phyloP scores from a whole-genome alignment of 148 eudicot species.

The Spergularia marina region DNA sequence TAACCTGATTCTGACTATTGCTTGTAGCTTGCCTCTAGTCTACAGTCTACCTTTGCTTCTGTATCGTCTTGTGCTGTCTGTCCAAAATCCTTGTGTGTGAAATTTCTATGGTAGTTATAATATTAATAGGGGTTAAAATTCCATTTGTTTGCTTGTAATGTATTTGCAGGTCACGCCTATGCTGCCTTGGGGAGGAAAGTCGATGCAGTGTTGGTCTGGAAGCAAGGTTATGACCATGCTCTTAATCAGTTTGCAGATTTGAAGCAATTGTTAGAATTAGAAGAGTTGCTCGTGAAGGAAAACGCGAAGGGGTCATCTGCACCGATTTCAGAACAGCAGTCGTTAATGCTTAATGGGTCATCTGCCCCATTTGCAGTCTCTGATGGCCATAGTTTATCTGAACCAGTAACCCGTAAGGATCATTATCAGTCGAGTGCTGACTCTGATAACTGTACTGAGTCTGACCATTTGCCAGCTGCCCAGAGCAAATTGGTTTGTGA shows the following conservation, averaged over 20 bases:
- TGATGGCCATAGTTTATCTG: slow-evolving; percentile 34
- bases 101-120: not conserved
- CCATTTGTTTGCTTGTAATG: not conserved
- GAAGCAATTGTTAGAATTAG: slow-evolving; percentile 82
- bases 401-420: slow-evolving; percentile 41
- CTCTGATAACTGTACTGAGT: slow-evolving; percentile 38
- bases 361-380: slow-evolving; percentile 36
- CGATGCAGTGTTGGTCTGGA: slow-evolving; percentile 81
- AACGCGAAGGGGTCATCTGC: slow-evolving; percentile 33
- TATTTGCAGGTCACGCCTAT: slow-evolving; percentile 69
- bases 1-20: not conserved
- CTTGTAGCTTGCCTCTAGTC: slow-evolving; percentile 5
- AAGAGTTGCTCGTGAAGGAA: slow-evolving; percentile 60
- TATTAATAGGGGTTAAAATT: slow-evolving; percentile 2
- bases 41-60: not conserved
- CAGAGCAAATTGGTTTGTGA: slow-evolving; percentile 30
- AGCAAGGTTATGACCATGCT: slow-evolving; percentile 82
- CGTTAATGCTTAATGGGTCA: slow-evolving; percentile 35
- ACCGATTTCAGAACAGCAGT: slow-evolving; percentile 35
- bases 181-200: slow-evolving; percentile 79
- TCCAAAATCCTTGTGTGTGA: not conserved
- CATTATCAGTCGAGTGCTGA: slow-evolving; percentile 35
- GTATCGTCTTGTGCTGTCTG: slow-evolving; percentile 8
- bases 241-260: slow-evolving; percentile 72
- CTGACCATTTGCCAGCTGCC: slow-evolving; percentile 36